Conservation (phyloP, 108 stramenopile species). For the Skeletonema potamos region DNA sequence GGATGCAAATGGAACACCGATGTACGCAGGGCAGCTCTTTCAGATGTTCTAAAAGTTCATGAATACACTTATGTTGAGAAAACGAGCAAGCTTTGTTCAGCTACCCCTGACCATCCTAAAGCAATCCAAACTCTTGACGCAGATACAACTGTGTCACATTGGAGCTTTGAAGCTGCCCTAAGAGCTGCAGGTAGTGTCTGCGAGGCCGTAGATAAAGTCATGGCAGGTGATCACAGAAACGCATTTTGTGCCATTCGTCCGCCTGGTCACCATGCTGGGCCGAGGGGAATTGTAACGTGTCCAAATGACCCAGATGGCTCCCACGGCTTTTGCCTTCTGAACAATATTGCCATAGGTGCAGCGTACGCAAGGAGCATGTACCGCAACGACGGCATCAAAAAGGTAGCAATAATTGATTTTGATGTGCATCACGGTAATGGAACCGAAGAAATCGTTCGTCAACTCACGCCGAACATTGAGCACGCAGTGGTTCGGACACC, state of each 20-base stretch:
- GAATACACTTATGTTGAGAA: constrained; percentile 89
- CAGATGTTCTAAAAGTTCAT: constrained; percentile 87
- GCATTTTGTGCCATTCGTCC: constrained; percentile 97
- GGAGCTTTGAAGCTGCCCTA: constrained; percentile 90
- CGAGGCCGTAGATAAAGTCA: constrained; percentile 85
- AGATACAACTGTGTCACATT: constrained; percentile 84
- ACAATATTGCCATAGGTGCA: constrained; percentile 98
- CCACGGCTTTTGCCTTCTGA: constrained; percentile 98
- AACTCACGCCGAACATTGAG: constrained; percentile 79
- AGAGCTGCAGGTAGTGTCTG: constrained; percentile 90
- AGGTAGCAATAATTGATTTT: constrained; percentile 89
- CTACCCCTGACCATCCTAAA: constrained; percentile 81
- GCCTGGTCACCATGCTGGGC: constrained; percentile 99
- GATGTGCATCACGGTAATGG: constrained; percentile 98
- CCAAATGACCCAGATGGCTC: constrained; percentile 87
- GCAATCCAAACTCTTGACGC: constrained; percentile 84
- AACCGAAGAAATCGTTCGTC: constrained; percentile 91
- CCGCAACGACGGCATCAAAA: constrained; percentile 78
- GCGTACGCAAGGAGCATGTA: constrained; percentile 94
- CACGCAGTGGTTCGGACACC: constrained; percentile 74
- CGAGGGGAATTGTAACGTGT: constrained; percentile 91
- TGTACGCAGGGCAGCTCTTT: constrained; percentile 74
- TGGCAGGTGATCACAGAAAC: constrained; percentile 79
- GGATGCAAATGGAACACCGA: constrained; percentile 69
- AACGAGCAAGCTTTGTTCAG: constrained; percentile 71